Percentiles rank a stretch among this genome's conserved stretches.
phyloP scores from a whole-genome alignment of 1,284 basidiomycete species.

The Xerocomus amazonicus region DNA sequence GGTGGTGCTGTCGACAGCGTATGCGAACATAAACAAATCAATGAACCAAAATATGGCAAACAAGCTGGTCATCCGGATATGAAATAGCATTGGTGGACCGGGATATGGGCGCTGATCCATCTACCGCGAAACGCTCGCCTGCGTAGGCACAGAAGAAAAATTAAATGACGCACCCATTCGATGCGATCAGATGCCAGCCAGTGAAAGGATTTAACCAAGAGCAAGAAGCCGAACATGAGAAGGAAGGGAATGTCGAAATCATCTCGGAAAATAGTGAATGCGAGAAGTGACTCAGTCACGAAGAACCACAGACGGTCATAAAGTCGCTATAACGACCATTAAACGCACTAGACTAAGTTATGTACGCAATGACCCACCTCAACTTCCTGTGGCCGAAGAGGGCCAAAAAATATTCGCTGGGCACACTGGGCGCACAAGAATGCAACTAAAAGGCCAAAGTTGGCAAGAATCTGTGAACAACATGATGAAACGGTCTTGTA shows the following conservation, averaged over 20 bases:
- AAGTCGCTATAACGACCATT: slow-evolving; percentile 58
- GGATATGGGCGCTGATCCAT: slow-evolving; percentile 96
- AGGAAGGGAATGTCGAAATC: slow-evolving; percentile 92
- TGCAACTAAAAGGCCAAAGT: slow-evolving; percentile 82
- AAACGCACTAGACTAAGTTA: slow-evolving; percentile 2
- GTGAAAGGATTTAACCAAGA: slow-evolving; percentile 97
- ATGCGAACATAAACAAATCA: slow-evolving; percentile 70
- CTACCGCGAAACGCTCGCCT: slow-evolving; percentile 39
- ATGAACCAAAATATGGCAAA: slow-evolving; percentile 68
- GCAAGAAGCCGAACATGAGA: slow-evolving; percentile 86
- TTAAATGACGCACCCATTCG: slow-evolving; percentile 73
- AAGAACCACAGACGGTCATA: slow-evolving; percentile 98
- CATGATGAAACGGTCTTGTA: not conserved
- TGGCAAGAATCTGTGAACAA: slow-evolving; percentile 80
- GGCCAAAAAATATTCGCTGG: slow-evolving; percentile 91
- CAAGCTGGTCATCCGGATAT: slow-evolving; percentile 75
- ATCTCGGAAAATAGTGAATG: slow-evolving; percentile 95
- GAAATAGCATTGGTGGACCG: slow-evolving; percentile 78
- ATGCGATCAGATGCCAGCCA: slow-evolving; percentile 94
- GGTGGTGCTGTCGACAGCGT: slow-evolving; percentile 77
- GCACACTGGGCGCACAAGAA: slow-evolving; percentile 74
- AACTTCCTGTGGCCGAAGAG: slow-evolving; percentile 83
- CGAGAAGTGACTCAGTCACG: slow-evolving; percentile 91
- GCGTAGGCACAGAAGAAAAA: not conserved
- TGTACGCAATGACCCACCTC: slow-evolving; percentile 58